Base-by-base conservation (phyloP, 2,329 filamentous ascomycete genomes). In the Monosporascus cannonballus region DNA sequence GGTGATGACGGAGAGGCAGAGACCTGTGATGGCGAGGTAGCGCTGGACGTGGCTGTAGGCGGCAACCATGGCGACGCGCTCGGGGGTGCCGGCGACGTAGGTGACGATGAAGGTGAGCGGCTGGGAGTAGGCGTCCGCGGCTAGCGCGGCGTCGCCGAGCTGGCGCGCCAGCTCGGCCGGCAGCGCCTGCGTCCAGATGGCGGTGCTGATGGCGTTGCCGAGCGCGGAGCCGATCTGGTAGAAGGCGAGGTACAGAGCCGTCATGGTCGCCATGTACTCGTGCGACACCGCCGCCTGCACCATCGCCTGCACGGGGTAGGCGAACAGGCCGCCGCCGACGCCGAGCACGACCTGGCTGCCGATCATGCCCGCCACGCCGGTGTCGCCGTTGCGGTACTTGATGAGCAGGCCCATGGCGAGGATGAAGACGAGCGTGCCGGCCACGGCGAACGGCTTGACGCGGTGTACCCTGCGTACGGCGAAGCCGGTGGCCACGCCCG, bases 381-480 rank as follows among this genome's bases (percentile, higher is more conserved):
- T 65, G 0, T 60, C 52, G 6, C 76, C 75, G 37, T 83, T 83
- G n/a, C 84, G 80, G 71, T 74, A 87, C 58, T 75, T 73, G 61
- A 86, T 85, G 18, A 87, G 71, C 1, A 87, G 73, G 9, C 83
- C 84, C 56, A 85, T 86, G 1, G 83, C 82, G n/a, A 84, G 79
- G 61, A 83, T 72, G 70, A 83, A 86, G 2, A 86, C 71, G 8
- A 71, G 67, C 2, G 81, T 85, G 36, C 84, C 84, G 27, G 69
- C 68, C 39, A 86, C 67, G 61, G 86, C 85, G 65, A 87, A 84
- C n/a, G 73, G 64, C 62, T 87, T 87, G 62, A 86, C 75, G 24
- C 78, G 79, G 50, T 81, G 77, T 24, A 84, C 73, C 51, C 73
- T 75, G 69, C 74, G 77, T 39, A 86, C 77, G 34, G 86, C 65